Conservation (phyloP, 306 rosid species). For the Boehmeria nivea region DNA sequence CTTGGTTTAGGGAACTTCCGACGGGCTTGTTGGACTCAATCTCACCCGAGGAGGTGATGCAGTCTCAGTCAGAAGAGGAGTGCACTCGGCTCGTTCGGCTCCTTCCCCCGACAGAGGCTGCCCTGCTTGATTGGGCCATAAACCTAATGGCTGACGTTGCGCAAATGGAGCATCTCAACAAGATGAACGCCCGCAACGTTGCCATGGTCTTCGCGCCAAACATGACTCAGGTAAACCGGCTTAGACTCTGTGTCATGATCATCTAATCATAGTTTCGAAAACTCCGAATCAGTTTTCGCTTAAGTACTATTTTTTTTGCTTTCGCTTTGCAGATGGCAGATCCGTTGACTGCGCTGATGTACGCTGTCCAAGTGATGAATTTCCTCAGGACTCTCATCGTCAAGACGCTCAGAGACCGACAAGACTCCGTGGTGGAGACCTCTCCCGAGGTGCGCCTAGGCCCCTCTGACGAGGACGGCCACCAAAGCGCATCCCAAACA, state of each 20-base stretch:
- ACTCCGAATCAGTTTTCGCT: too few species aligned
- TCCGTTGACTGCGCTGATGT: conserved; percentile 97
- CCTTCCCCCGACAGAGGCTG: conserved; percentile 87
- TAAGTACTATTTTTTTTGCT: neutral
- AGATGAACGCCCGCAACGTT: conserved; percentile 95
- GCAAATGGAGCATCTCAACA: conserved; percentile 80
- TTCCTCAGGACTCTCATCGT: conserved; percentile 81
- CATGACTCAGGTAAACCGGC: conserved; percentile 81
- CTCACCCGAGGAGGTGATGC: conserved; percentile 93
- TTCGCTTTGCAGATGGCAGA: conserved; percentile 61
- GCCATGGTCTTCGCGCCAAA: conserved; percentile 99
- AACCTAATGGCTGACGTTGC: conserved; percentile 97
- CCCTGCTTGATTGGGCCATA: conserved; percentile 88
- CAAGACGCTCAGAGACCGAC: conserved; percentile 69
- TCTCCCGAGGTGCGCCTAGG: conserved; percentile 42
- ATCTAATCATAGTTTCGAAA: too few species aligned
- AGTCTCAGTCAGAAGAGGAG: conserved; percentile 85
- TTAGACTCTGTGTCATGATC: neutral
- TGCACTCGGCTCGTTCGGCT: conserved; percentile 72
- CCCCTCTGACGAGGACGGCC: conserved; percentile 64
- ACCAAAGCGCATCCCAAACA: conserved; percentile 49
- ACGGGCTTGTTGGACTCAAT: conserved; percentile 86
- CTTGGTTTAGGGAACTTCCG: conserved; percentile 98
- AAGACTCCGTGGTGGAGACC: conserved; percentile 57
- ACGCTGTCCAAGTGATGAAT: conserved; percentile 98